Evolutionary conservation across 805 yeast species (phyloP).

Genomic region (Suhomyces tanzawaensis): DNA sequence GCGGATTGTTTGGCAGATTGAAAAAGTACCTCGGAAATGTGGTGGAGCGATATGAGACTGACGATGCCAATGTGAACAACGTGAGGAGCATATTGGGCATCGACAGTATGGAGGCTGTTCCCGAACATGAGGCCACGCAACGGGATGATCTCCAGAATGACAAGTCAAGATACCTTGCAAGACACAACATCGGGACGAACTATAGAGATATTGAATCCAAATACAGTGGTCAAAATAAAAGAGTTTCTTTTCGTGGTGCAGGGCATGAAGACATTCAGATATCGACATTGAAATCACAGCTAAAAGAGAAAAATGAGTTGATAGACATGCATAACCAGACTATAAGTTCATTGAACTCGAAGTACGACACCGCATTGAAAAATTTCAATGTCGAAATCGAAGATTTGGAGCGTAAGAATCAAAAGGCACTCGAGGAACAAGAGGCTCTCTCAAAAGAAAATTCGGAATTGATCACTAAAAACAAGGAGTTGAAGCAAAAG

Average conservation of each 20-base stretch:
- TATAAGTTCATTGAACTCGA: background rate
- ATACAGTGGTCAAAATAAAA: too few species aligned
- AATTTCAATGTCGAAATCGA: background rate
- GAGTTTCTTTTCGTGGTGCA: too few species aligned
- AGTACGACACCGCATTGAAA: background rate
- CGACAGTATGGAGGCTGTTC: too few species aligned
- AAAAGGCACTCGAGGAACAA: background rate
- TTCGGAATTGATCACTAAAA: background rate
- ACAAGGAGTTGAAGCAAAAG: background rate
- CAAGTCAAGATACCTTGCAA: too few species aligned
- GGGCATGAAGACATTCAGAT: too few species aligned
- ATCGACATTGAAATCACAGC: too few species aligned
- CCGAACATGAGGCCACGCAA: too few species aligned
- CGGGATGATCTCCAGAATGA: too few species aligned
- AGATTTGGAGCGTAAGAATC: background rate
- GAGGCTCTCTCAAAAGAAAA: background rate
- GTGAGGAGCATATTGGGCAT: conserved; percentile 8
- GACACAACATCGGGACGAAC: too few species aligned
- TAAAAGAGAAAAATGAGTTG: too few species aligned
- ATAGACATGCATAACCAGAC: background rate
- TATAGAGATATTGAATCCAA: too few species aligned
- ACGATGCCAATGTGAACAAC: conserved; percentile 13
- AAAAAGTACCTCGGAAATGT: conserved; percentile 12
- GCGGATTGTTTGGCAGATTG: conserved; percentile 10
- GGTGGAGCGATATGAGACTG: conserved; percentile 13